Percentiles rank a stretch among this genome's conserved stretches.
Conservation (phyloP, 352 stramenopile genomes). For the Pythium coloratum region DNA sequence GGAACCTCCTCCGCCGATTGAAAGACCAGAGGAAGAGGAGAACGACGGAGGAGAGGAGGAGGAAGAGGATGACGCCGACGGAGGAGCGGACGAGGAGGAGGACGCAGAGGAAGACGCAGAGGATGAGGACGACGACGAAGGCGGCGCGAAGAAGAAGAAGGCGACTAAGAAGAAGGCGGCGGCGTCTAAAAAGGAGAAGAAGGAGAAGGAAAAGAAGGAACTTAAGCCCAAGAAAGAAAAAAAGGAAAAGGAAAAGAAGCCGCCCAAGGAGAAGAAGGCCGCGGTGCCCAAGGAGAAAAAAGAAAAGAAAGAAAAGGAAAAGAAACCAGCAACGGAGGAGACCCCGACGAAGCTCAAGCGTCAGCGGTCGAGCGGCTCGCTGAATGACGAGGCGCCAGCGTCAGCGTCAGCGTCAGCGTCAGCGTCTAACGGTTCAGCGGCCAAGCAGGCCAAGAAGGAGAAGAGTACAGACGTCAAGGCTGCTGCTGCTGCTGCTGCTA, state of each 20-base stretch:
- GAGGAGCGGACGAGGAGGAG: slow-evolving; percentile 21
- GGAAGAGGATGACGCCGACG: slow-evolving; percentile 17
- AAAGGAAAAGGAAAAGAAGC: slow-evolving; percentile 4
- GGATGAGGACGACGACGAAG: neutral
- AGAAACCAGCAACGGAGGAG: slow-evolving; percentile 24
- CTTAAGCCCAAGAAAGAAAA: no score
- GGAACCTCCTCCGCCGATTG: slow-evolving; percentile 52
- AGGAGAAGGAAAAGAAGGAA: no score
- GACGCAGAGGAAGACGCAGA: neutral
- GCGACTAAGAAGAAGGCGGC: no score
- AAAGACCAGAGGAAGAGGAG: slow-evolving; percentile 26
- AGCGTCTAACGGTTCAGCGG: slow-evolving; percentile 12
- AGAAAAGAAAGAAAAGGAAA: slow-evolving; percentile 26
- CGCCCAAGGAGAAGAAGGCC: slow-evolving; percentile 19
- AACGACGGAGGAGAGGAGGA: slow-evolving; percentile 36
- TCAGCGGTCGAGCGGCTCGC: slow-evolving; percentile 10
- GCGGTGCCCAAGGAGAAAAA: slow-evolving; percentile 26
- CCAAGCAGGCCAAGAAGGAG: slow-evolving; percentile 51
- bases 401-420: no score
- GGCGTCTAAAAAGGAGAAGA: no score
- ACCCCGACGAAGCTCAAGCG: slow-evolving; percentile 21
- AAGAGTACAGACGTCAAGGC: slow-evolving; percentile 40
- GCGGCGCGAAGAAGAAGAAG: slow-evolving; percentile 3
- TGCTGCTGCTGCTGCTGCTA: neutral
- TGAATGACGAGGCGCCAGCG: neutral